Conservation (phyloP, 257 asterid genomes). For the Craterostigma plantagineum region DNA sequence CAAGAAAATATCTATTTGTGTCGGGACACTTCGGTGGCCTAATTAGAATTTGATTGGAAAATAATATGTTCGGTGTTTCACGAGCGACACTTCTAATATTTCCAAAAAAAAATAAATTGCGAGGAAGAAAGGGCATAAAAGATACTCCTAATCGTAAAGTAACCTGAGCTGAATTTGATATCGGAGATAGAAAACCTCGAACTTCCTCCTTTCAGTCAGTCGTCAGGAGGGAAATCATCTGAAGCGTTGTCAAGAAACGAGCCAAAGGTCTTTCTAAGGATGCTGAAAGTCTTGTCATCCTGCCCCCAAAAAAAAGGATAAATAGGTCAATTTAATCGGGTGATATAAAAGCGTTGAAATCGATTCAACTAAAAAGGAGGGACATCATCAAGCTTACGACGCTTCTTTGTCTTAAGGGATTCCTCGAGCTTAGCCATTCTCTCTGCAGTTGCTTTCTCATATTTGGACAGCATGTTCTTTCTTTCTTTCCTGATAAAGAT, state of each 20-base stretch:
- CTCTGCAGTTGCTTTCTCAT: slow-evolving; percentile 45
- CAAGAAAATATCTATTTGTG: no score
- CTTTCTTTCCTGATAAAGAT: slow-evolving; percentile 61
- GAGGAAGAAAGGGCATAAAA: no score
- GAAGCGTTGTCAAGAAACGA: slow-evolving; percentile 84
- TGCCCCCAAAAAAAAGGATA: slow-evolving; percentile 10
- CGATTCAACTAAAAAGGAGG: background rate
- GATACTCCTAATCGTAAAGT: no score
- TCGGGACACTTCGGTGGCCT: no score
- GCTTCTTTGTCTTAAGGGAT: slow-evolving; percentile 84
- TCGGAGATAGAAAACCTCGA: background rate
- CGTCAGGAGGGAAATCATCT: slow-evolving; percentile 76
- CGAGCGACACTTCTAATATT: no score
- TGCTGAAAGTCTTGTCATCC: slow-evolving; percentile 88
- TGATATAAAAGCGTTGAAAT: background rate
- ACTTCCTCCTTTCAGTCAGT: slow-evolving; percentile 15
- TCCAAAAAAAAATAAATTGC: no score
- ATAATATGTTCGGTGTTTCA: no score
- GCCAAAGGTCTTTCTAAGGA: slow-evolving; percentile 64
- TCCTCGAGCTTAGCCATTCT: slow-evolving; percentile 71
- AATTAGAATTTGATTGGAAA: no score
- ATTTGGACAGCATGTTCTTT: slow-evolving; percentile 58
- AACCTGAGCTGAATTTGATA: no score
- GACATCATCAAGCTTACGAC: slow-evolving; percentile 23
- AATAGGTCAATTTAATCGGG: background rate